Percentiles rank a stretch among this genome's conserved stretches.
phyloP scores from a whole-genome alignment of 2,329 filamentous ascomycete species.

The Eutypella sp. region DNA sequence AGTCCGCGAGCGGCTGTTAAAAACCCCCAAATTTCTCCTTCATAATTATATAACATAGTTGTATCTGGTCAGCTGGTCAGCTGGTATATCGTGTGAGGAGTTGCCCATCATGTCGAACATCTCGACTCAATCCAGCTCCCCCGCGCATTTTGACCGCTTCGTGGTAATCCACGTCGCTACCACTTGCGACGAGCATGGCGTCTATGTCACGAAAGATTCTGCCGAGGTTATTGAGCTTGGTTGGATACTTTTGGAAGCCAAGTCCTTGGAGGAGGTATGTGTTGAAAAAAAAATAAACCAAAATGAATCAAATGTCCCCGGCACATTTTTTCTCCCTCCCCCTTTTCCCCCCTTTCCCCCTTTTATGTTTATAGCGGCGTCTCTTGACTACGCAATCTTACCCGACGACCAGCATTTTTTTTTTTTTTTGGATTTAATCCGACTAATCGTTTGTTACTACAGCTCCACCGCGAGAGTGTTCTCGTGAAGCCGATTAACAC shows the following conservation, averaged over 20 bases:
- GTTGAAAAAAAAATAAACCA: not conserved
- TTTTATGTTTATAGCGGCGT: too few relatives aligned
- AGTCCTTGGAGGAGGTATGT: slow-evolving; percentile 85
- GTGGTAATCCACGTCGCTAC: slow-evolving; percentile 98
- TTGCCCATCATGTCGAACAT: slow-evolving; percentile 37
- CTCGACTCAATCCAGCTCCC: slow-evolving; percentile 47
- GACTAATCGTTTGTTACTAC: slow-evolving; percentile 15
- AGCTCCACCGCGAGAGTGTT: slow-evolving; percentile 93
- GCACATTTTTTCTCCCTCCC: too few relatives aligned
- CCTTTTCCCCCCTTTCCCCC: too few relatives aligned
- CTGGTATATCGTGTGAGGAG: slow-evolving; percentile 7
- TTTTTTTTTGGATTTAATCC: too few relatives aligned
- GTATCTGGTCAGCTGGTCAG: too few relatives aligned
- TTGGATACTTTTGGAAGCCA: slow-evolving; percentile 92
- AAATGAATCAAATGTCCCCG: too few relatives aligned
- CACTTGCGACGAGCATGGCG: slow-evolving; percentile 97
- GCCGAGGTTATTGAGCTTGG: slow-evolving; percentile 98
- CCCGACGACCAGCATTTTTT: too few relatives aligned
- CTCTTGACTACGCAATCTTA: too few relatives aligned
- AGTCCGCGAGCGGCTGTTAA: too few relatives aligned
- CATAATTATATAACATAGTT: too few relatives aligned
- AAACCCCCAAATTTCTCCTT: too few relatives aligned
- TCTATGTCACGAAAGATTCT: slow-evolving; percentile 98
- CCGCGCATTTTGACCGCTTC: slow-evolving; percentile 85
- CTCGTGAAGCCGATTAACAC: slow-evolving; percentile 98